phyloP scores from a whole-genome alignment of 1,284 basidiomycete species.

The Heterobasidion parviporum region DNA sequence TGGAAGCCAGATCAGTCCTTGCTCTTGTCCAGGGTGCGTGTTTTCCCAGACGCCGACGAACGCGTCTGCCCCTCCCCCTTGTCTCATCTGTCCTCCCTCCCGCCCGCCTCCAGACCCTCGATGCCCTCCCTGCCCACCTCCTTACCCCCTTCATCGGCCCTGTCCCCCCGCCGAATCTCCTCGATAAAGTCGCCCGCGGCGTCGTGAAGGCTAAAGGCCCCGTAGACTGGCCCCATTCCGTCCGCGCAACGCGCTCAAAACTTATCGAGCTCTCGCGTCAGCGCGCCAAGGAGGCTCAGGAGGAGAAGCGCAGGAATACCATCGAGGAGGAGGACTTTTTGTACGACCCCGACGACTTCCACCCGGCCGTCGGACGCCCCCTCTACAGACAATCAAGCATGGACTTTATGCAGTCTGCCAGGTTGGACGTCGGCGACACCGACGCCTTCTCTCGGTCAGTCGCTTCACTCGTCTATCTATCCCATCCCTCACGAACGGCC shows the following conservation, averaged over 20 bases:
- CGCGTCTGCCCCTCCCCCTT: constrained; percentile 2
- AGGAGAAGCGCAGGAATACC: constrained; percentile 26
- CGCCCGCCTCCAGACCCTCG: constrained; percentile 65
- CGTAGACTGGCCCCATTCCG: constrained; percentile 70
- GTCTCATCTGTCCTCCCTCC: not conserved
- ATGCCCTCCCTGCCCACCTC: constrained; percentile 72
- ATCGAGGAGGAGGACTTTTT: constrained; percentile 23
- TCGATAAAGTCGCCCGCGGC: constrained; percentile 75
- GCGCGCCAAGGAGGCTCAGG: constrained; percentile 46
- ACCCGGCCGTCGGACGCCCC: constrained; percentile 38
- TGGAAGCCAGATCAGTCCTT: constrained; percentile 68
- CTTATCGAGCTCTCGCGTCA: constrained; percentile 63
- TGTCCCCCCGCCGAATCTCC: constrained; percentile 71
- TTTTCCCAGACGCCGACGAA: constrained; percentile 6
- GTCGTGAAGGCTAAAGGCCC: constrained; percentile 63
- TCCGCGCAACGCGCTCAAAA: constrained; percentile 71
- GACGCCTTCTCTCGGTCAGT: constrained; percentile 56
- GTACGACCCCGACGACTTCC: constrained; percentile 14
- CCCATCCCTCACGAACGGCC: constrained; percentile 3
- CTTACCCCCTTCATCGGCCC: constrained; percentile 75
- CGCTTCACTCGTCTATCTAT: constrained; percentile 6
- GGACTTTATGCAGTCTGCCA: constrained; percentile 60
- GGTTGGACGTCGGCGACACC: constrained; percentile 39
- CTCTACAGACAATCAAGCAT: constrained; percentile 76
- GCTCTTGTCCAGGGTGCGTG: constrained; percentile 55